Evolutionary conservation across 1,284 basidiomycete species (phyloP).

Genomic region (Trichosporon asahii): DNA sequence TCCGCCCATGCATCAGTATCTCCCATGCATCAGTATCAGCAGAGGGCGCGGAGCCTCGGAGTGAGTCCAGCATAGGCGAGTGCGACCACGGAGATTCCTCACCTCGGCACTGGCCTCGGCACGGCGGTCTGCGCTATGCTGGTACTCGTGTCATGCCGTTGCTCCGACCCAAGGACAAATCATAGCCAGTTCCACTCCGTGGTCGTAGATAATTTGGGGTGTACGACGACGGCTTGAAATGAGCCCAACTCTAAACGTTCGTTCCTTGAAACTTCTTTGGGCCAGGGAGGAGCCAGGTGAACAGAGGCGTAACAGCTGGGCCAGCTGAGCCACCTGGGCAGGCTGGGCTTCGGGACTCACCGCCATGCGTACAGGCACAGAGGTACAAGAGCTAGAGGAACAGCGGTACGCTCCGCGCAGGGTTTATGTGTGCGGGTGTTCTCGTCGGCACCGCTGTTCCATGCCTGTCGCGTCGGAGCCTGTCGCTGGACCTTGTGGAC

Average conservation of each 20-base stretch:
- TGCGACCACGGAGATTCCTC: background rate
- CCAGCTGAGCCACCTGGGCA: too few species aligned
- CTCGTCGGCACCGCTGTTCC: background rate
- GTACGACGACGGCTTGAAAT: background rate
- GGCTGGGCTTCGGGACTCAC: background rate
- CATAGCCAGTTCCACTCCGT: background rate
- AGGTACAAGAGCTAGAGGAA: background rate
- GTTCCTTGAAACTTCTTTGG: background rate
- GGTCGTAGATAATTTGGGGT: background rate
- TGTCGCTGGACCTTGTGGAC: background rate
- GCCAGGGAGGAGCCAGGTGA: background rate
- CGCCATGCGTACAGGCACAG: background rate
- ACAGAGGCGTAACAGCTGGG: background rate
- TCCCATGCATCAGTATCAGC: too few species aligned
- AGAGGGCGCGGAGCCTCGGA: background rate
- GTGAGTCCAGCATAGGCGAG: background rate
- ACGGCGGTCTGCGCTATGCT: background rate
- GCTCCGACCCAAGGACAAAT: background rate
- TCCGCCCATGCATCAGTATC: background rate
- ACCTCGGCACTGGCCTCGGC: background rate
- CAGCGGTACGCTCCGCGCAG: background rate
- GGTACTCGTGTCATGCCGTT: background rate
- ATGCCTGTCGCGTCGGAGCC: background rate
- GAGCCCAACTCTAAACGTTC: background rate
- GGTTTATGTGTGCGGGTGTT: background rate